phyloP scores from a whole-genome alignment of 345 rosid genomes.

The Salix brachista region DNA sequence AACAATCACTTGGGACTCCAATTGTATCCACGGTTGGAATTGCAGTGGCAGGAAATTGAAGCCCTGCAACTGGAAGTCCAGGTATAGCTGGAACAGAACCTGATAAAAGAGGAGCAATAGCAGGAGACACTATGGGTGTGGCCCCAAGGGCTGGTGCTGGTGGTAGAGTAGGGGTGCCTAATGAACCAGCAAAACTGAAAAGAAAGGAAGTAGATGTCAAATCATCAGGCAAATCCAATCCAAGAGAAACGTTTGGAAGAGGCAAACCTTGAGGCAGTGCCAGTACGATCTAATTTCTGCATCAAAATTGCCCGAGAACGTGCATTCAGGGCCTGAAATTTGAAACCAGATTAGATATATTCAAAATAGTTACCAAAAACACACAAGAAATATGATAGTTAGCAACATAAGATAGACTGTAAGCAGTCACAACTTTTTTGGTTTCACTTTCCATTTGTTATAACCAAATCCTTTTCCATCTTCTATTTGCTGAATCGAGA shows the following conservation, averaged over 20 bases:
- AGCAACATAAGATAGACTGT: not conserved
- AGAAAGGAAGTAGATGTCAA: constrained; percentile 7
- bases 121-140: constrained; percentile 40
- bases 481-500: not conserved
- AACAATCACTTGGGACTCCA: constrained; percentile 76
- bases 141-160: constrained; percentile 41
- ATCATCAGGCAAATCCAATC: not conserved
- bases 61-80: constrained; percentile 51
- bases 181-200: constrained; percentile 33
- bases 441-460: not conserved
- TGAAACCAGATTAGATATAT: constrained; percentile 7
- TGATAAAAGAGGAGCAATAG: constrained; percentile 48
- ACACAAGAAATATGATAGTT: not conserved
- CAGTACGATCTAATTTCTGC: constrained; percentile 91
- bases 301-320: constrained; percentile 83
- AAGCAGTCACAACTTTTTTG: not conserved
- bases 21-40: constrained; percentile 50
- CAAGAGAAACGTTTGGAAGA: not conserved
- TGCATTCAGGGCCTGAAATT: constrained; percentile 79
- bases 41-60: constrained; percentile 39
- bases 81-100: constrained; percentile 46
- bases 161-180: constrained; percentile 37
- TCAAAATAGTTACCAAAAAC: not conserved
- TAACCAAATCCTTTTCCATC: not conserved
- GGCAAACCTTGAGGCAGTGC: constrained; percentile 67